Evolutionary conservation across 179 eudicot genomes (phyloP).

Genomic region (Beta macrorhiza): DNA sequence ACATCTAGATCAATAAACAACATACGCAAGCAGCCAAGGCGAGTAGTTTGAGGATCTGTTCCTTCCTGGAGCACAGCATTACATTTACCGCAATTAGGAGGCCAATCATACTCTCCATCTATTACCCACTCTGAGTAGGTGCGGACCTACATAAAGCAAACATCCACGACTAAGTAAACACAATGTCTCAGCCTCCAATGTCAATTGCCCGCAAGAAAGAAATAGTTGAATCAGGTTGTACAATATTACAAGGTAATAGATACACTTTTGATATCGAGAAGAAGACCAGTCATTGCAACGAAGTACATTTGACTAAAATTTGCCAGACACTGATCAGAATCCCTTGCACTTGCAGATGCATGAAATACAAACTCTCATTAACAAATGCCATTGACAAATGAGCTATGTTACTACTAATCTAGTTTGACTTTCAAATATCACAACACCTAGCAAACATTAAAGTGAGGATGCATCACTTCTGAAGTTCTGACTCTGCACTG

Average conservation of each 20-base stretch:
- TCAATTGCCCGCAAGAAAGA: neutral
- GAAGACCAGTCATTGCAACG: neutral
- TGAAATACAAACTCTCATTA: neutral
- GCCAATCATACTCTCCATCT: conserved; percentile 98
- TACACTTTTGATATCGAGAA: neutral
- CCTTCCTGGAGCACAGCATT: conserved; percentile 62
- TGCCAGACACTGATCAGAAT: neutral
- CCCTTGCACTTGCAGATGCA: neutral
- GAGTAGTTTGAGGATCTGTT: conserved; percentile 64
- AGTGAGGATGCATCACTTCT: neutral
- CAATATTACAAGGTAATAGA: neutral
- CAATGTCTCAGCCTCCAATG: neutral
- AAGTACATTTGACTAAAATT: neutral
- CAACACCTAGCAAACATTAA: neutral
- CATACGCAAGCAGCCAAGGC: conserved; percentile 99
- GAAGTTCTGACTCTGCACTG: neutral
- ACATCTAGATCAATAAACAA: conserved; percentile 20
- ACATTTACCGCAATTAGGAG: conserved; percentile 85
- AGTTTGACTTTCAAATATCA: neutral
- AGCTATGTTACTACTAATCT: neutral
- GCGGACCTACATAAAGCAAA: conserved; percentile 47
- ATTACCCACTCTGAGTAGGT: conserved; percentile 97
- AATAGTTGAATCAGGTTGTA: neutral
- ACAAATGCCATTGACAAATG: neutral
- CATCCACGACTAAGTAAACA: neutral